Evolutionary conservation across 768 basidiomycete genomes (phyloP).

Genomic region (Termitomyces sp.): DNA sequence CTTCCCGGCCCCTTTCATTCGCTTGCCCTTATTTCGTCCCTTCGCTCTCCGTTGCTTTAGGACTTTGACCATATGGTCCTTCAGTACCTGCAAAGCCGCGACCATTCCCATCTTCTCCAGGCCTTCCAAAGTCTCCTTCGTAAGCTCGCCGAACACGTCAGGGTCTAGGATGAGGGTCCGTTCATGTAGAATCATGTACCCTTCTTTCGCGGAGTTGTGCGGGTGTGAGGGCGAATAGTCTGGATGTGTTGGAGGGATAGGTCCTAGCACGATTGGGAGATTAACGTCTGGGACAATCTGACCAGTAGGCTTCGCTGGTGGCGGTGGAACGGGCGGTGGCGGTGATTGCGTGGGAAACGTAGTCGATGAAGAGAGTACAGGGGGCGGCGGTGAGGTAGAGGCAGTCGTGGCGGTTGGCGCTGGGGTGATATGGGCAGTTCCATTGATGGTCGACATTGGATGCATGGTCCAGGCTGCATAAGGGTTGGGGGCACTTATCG

Average conservation of each 20-base stretch:
- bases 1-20: conserved; percentile 28
- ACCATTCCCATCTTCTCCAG: conserved; percentile 80
- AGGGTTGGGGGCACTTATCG: conserved; percentile 33
- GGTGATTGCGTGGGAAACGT: conserved; percentile 18
- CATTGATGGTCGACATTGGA: conserved; percentile 19
- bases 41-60: conserved; percentile 70
- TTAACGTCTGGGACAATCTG: conserved; percentile 52
- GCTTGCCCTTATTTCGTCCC: conserved; percentile 31
- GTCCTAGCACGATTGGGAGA: conserved; percentile 76
- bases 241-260: conserved; percentile 65
- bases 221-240: conserved; percentile 45
- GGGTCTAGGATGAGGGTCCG: conserved; percentile 85
- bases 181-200: conserved; percentile 79
- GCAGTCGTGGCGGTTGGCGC: conserved; percentile 30
- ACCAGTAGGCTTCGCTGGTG: conserved; percentile 17
- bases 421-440: conserved; percentile 17
- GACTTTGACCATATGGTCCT: conserved; percentile 81
- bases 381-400: conserved; percentile 26
- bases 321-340: conserved; percentile 24
- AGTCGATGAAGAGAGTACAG: conserved; percentile 23
- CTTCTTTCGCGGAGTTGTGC: conserved; percentile 50
- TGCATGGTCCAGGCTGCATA: conserved; percentile 40
- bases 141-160: conserved; percentile 76
- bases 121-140: conserved; percentile 68
- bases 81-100: conserved; percentile 78